These are phyloP conservation scores for Fusarium sp. DNA, from an alignment of 2,329 filamentous ascomycete genomes.

Conservation along the genomic window DNA sequence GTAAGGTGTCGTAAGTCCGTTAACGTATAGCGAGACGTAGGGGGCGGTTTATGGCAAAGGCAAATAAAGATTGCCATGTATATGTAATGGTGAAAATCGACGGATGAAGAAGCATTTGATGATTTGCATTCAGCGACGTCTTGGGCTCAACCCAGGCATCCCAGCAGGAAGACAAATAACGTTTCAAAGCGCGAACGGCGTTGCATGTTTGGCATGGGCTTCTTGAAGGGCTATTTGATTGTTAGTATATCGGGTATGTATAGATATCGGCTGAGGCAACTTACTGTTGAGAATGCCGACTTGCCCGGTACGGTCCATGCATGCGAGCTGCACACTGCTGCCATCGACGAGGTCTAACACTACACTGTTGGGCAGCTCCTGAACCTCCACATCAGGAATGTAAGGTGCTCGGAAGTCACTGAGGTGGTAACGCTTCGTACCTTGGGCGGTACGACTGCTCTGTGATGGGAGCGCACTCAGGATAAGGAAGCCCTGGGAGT, in stretches of 20 bases:
- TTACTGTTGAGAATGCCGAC: slow-evolving; percentile 65
- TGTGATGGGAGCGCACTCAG: slow-evolving; percentile 73
- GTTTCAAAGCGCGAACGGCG: slow-evolving; percentile 50
- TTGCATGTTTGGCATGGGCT: slow-evolving; percentile 52
- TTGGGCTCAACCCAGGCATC: slow-evolving; percentile 12
- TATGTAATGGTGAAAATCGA: slow-evolving; percentile 29
- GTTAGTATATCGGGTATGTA: slow-evolving; percentile 11
- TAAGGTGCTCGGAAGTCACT: slow-evolving; percentile 84
- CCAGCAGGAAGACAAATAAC: neutral
- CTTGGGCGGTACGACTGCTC: slow-evolving; percentile 60
- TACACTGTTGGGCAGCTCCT: slow-evolving; percentile 91
- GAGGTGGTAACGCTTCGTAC: slow-evolving; percentile 83
- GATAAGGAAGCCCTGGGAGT: slow-evolving; percentile 84
- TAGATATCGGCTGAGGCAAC: slow-evolving; percentile 45
- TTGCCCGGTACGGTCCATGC: slow-evolving; percentile 71
- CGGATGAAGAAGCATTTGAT: slow-evolving; percentile 2
- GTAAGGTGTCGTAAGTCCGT: slow-evolving; percentile 36
- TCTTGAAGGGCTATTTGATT: slow-evolving; percentile 51
- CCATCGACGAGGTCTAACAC: slow-evolving; percentile 71
- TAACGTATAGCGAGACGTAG: slow-evolving; percentile 30
- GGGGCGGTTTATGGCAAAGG: slow-evolving; percentile 19
- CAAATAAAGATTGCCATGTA: slow-evolving; percentile 19
- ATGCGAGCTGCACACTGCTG: slow-evolving; percentile 72
- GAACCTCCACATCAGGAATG: slow-evolving; percentile 87
- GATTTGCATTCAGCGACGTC: slow-evolving; percentile 8